These are phyloP conservation scores for Allium sativum DNA, from an alignment of 106 monocot genomes.

Conservation along the genomic window DNA sequence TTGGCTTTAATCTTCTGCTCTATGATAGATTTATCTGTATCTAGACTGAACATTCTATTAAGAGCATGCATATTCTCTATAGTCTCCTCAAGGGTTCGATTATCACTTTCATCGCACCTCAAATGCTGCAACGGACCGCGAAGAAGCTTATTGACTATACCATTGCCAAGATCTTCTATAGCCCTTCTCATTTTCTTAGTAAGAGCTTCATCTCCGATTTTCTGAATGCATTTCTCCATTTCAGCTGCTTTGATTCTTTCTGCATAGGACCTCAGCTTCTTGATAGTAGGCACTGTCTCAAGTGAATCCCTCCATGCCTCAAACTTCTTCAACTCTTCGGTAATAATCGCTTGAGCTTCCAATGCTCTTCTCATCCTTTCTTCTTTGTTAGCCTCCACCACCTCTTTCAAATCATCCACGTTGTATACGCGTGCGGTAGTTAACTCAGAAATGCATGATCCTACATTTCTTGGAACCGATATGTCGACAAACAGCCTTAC, in stretches of 20 bases:
- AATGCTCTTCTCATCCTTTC: constrained; percentile 78
- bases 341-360: constrained; percentile 80
- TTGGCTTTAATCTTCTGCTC: constrained; percentile 95
- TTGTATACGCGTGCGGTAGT: constrained; percentile 50
- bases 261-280: constrained; percentile 81
- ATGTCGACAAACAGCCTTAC: constrained; percentile 77
- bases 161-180: constrained; percentile 67
- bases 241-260: constrained; percentile 70
- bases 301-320: constrained; percentile 92
- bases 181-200: constrained; percentile 75
- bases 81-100: constrained; percentile 77
- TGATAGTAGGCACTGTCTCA: constrained; percentile 98
- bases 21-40: constrained; percentile 74
- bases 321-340: constrained; percentile 59
- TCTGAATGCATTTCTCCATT: constrained; percentile 74
- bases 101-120: constrained; percentile 81
- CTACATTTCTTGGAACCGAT: constrained; percentile 90
- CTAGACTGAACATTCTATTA: constrained; percentile 86
- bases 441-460: constrained; percentile 44
- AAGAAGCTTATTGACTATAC: constrained; percentile 91
- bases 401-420: constrained; percentile 93
- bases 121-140: constrained; percentile 92
- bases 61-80: constrained; percentile 96
- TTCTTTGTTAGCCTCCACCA: constrained; percentile 95
- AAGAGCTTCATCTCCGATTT: constrained; percentile 59